Evolutionary conservation across 2,329 filamentous ascomycete genomes (phyloP).

Genomic region (Chaetothyriales sp.): DNA sequence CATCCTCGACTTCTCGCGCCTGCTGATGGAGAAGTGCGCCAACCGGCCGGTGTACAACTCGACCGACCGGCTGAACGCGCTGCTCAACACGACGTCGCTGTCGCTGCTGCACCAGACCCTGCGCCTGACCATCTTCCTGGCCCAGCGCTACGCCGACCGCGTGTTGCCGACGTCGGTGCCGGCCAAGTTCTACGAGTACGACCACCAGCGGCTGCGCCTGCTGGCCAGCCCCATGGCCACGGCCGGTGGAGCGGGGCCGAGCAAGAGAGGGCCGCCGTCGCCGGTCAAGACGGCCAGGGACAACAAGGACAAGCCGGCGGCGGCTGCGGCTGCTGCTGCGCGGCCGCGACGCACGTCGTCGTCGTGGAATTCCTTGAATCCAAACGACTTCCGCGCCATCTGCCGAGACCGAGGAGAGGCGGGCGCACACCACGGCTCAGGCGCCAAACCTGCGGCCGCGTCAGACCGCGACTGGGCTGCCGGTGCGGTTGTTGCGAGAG

Average conservation of each 20-base stretch:
- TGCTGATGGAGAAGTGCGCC: conserved; percentile 86
- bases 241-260: conserved; percentile 49
- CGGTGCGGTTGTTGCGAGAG: conserved; percentile 66
- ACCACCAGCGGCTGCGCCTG: conserved; percentile 66
- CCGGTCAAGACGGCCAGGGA: conserved; percentile 55
- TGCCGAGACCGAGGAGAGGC: conserved; percentile 51
- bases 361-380: conserved; percentile 47
- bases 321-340: too few relatives aligned
- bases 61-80: conserved; percentile 73
- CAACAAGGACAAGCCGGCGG: conserved; percentile 46
- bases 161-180: conserved; percentile 60
- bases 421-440: conserved; percentile 21
- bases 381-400: conserved; percentile 71
- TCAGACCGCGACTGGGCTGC: conserved; percentile 48
- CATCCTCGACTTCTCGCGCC: conserved; percentile 70
- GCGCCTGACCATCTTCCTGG: conserved; percentile 69
- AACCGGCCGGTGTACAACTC: conserved; percentile 94
- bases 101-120: conserved; percentile 65
- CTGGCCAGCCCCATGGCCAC: conserved; percentile 71
- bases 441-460: conserved; percentile 20
- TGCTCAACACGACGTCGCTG: conserved; percentile 76
- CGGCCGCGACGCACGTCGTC: conserved; percentile 10
- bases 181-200: conserved; percentile 68
- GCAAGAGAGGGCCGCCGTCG: conserved; percentile 37
- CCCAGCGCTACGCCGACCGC: conserved; percentile 64